Percentiles rank a stretch among this genome's conserved stretches.
Evolutionary conservation across 1,284 basidiomycete genomes (phyloP).

Genomic region (Phellinidium pouzarii): DNA sequence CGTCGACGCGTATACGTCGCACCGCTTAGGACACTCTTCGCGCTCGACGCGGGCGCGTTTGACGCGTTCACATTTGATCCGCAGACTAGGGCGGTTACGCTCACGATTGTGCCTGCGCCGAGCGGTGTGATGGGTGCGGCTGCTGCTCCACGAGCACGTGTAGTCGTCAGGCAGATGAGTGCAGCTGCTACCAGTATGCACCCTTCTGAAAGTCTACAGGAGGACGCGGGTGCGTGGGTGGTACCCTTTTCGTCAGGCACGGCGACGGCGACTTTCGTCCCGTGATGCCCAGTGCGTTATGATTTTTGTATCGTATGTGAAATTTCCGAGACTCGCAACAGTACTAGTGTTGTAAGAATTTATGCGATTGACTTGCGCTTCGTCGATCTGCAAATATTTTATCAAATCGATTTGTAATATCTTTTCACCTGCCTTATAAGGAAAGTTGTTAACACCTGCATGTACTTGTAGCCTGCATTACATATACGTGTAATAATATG

Average conservation of each 20-base stretch:
- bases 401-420: too few relatives aligned
- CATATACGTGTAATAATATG: too few relatives aligned
- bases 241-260: constrained; percentile 33
- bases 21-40: constrained; percentile 40
- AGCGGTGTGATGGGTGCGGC: constrained; percentile 38
- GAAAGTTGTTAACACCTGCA: too few relatives aligned
- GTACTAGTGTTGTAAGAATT: too few relatives aligned
- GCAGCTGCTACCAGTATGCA: constrained; percentile 36
- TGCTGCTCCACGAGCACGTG: constrained; percentile 38
- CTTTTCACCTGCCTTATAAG: too few relatives aligned
- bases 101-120: constrained; percentile 36
- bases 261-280: constrained; percentile 24
- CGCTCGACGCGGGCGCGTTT: constrained; percentile 52
- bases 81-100: constrained; percentile 30
- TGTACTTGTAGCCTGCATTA: too few relatives aligned
- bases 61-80: constrained; percentile 39
- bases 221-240: constrained; percentile 45
- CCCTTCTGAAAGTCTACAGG: constrained; percentile 32
- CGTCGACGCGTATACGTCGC: constrained; percentile 48
- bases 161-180: constrained; percentile 40
- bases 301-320: neutral
- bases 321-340: too few relatives aligned
- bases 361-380: too few relatives aligned
- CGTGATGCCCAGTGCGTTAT: neutral
- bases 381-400: too few relatives aligned